Evolutionary conservation across 2,329 filamentous ascomycete genomes (phyloP), one percentile per base, ranked within the genome.

Genomic region (Diaporthe caulivora): DNA sequence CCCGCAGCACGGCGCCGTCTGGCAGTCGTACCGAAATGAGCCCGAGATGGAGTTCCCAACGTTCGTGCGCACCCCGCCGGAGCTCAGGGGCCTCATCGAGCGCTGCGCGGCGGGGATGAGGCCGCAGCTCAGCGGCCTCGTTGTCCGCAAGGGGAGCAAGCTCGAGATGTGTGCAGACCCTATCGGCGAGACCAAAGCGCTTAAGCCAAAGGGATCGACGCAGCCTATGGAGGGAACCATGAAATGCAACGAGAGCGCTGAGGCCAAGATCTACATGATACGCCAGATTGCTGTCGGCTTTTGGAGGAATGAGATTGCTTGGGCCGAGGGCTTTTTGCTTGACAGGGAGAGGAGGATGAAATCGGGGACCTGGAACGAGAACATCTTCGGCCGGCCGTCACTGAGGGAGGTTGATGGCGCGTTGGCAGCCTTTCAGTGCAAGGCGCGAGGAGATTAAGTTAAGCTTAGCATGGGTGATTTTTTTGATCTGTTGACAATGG

Each of bases 1-100:
- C 2, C 89, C 89, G 1, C 88, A 91, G 77, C 84, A 84, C 74
- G 86, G 87, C 2, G 86, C 88, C 4, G 84, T 90, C 17, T 91
- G 89, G 89, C 85, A 89, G 75, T 91, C 89, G 58, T 91, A 91
- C 78, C 82, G 82, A 21, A 87, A 86, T 80, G 89, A 91, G 78
- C 87, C 89, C 2, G 82, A 86, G 21, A 81, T 89, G 17, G 88
- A 90, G 78, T 92, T 91, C 71, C 90, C 90, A 0, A 81, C 82
- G 11, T 91, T 87, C 78, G 77, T 77, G 18, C 80, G 80, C 40
- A 89, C 88, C 8, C 89, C 88, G 1, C 77, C 76, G 21, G 80
- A 79, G 40, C 80, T 91, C 68, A 82, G 85, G 40, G 77, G 77
- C 9, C 83, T 90, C 57, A 88, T 91, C 70, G 84, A 88, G 74